Evolutionary conservation across 1,139 yeast genomes (phyloP).

Genomic region (Pichia sp.): DNA sequence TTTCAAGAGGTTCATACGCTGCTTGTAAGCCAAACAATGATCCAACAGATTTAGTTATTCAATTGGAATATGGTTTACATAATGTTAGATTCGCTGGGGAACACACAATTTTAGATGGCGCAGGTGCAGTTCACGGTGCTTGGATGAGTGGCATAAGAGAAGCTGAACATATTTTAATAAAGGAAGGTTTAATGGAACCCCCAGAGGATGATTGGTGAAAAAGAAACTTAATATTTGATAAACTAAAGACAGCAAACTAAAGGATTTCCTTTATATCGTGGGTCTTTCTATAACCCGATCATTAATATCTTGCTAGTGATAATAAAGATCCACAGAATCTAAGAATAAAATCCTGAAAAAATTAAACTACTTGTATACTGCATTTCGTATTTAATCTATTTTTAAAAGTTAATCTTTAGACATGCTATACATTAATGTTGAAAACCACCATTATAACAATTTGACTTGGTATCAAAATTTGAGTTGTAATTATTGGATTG

Average conservation of each 20-base stretch:
- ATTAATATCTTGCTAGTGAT: too few relatives aligned
- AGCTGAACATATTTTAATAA: constrained; percentile 42
- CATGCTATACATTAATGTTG: background rate
- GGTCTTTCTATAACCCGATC: too few relatives aligned
- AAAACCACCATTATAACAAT: background rate
- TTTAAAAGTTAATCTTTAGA: too few relatives aligned
- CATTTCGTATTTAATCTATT: too few relatives aligned
- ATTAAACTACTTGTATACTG: too few relatives aligned
- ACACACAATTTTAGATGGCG: constrained; percentile 74
- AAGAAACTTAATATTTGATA: background rate
- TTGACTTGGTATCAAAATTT: background rate
- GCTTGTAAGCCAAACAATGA: constrained; percentile 65
- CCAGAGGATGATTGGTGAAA: constrained; percentile 16
- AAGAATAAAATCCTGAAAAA: too few relatives aligned
- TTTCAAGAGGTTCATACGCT: constrained; percentile 67
- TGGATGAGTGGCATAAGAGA: constrained; percentile 72
- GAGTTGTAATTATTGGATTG: background rate
- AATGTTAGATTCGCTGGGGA: constrained; percentile 79
- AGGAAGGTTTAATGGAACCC: constrained; percentile 23
- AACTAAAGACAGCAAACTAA: too few relatives aligned
- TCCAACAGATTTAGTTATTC: constrained; percentile 49
- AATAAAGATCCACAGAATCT: too few relatives aligned
- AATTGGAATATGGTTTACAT: constrained; percentile 45
- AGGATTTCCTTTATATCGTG: too few relatives aligned
- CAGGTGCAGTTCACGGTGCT: constrained; percentile 85